Evolutionary conservation across 1,284 basidiomycete genomes (phyloP), one percentile per base, ranked within the genome.

Genomic region (Ceraceosorus guamensis): DNA sequence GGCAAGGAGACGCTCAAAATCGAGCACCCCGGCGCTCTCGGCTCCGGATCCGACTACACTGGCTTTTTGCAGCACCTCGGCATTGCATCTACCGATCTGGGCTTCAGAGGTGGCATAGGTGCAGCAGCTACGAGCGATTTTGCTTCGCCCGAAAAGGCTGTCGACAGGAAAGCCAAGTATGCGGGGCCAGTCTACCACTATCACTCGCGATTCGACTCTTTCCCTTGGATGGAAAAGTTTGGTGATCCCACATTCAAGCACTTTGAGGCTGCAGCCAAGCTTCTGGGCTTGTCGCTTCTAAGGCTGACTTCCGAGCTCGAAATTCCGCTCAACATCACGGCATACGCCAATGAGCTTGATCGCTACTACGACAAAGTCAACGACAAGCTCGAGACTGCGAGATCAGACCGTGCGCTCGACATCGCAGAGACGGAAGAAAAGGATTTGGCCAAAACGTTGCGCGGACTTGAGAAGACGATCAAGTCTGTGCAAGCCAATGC

Each of bases 171-270:
- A n/a, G n/a, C n/a, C 31, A 54, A 11, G 8, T 66, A 67, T 4
- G 71, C 70, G 11, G 86, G 88, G 70, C 81, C 88, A 5, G 81
- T 83, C 5, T 88, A 88, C 70, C 87, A 88, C 71, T 88, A 88
- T 68, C 85, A 52, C 35, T 77, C 75, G 48, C 83, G 89, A 60
- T 91, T 87, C 73, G 89, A 91, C 75, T 83, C 82, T 32, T 82
- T 85, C 66, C 78, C 79, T 51, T 91, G 85, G 85, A 85, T 87
- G 76, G 83, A 86, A 66, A 76, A 79, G 32, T 91, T 84, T 68
- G 87, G 82, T 37, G 89, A 91, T 75, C 85, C 85, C 14, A 84
- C 82, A 4, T 91, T 88, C 79, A 76, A 83, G 65, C 82, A 84
- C 53, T 87, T 89, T 77, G 80, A 83, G 52, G 84, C 85, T 24